Conservation (phyloP, 345 rosid genomes). For the Eucalyptus albens region DNA sequence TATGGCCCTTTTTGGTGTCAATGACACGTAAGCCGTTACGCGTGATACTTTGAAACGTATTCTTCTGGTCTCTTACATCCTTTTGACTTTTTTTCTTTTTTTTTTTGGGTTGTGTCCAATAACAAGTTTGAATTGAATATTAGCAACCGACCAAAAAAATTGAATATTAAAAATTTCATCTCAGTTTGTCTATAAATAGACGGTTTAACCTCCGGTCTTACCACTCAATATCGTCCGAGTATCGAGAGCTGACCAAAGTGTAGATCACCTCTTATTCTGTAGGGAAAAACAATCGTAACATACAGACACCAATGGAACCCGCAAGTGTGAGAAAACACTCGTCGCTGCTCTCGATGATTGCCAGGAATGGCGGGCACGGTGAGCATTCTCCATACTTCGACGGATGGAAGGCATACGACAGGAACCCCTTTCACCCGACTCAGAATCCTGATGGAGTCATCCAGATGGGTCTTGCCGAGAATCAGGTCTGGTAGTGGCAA, state of each 20-base stretch:
- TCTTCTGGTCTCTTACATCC: too few species aligned
- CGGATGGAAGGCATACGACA: conserved; percentile 85
- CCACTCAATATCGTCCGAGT: not conserved
- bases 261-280: not conserved
- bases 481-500: conserved; percentile 33
- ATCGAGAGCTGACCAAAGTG: not conserved
- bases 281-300: not conserved
- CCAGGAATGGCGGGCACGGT: conserved; percentile 48
- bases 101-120: fast-evolving
- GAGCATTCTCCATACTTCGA: conserved; percentile 73
- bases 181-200: not conserved
- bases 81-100: too few species aligned
- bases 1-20: too few species aligned
- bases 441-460: conserved; percentile 56
- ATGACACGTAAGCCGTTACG: too few species aligned
- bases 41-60: too few species aligned
- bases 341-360: conserved; percentile 27
- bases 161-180: not conserved
- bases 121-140: too few species aligned
- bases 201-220: fast-evolving
- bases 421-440: conserved; percentile 44
- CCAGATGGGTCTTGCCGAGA: conserved; percentile 91
- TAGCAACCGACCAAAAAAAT: too few species aligned
- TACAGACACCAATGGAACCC: not conserved
- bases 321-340: not conserved